Evolutionary conservation across 192 early-diverging fungal genomes (phyloP), one percentile per base, ranked within the genome.

Genomic region (Backusella macrospora): DNA sequence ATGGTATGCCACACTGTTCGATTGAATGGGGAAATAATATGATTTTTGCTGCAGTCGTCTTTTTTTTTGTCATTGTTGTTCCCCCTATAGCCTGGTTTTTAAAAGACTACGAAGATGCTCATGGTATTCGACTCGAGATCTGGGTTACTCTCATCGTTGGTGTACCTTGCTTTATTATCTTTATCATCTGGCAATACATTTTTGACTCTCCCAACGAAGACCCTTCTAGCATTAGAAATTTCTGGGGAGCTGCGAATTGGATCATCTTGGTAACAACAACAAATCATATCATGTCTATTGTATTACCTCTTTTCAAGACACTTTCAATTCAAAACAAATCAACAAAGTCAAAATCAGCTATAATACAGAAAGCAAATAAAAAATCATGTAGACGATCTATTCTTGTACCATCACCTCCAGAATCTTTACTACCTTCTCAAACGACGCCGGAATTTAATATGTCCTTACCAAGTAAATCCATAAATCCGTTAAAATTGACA

Each of bases 81-180:
- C 89, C 89, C 0, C 44, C 81, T 10, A 70, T 88, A 47, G 76
- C 84, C 15, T 83, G 79, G 71, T 79, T 81, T n/a, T 74, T 86
- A n/a, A 79, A 78, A 68, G 68, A 73, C 0, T 49, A 74, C 68
- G 74, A 85, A 12, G 89, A 90, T 68, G 86, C 86, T 13, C 87
- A 84, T 29, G 87, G 87, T 44, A 86, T 90, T 47, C 74, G 85
- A 23, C 82, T 79, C 40, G 89, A 90, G 49, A 80, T 90, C 55
- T 78, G 85, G 46, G 76, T 84, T n/a, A 80, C 80, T 59, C 78
- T 84, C 3, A 62, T 78, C 0, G 79, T 87, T 39, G 84, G 84
- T 6, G 44, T 83, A 1, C 73, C 83, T 4, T 78, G 76, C 6
- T 76, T 83, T 29, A 21, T 78, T 3, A n/a, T 82, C 0, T 86